Evolutionary conservation across 768 basidiomycete genomes (phyloP).

Genomic region (Suillus cothurnatus): DNA sequence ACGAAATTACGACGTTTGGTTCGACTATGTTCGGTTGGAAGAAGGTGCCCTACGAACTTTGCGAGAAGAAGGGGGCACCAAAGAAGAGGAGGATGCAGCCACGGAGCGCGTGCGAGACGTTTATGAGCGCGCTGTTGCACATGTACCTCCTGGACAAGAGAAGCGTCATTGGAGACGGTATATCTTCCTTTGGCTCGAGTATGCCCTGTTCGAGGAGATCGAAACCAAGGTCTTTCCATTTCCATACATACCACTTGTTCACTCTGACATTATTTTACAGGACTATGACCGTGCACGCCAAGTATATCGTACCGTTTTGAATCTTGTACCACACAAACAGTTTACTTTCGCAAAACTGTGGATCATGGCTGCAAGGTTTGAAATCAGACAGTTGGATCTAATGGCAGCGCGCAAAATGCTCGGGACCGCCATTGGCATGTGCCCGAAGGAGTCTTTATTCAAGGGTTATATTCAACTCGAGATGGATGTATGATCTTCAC

Average conservation of each 20-base stretch:
- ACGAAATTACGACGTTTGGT: conserved; percentile 97
- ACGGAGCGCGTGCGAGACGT: conserved; percentile 81
- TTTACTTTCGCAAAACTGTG: conserved; percentile 99
- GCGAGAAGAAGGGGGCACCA: conserved; percentile 70
- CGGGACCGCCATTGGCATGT: conserved; percentile 92
- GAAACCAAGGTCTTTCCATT: conserved; percentile 74
- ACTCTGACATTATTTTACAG: conserved; percentile 37
- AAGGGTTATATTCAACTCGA: conserved; percentile 95
- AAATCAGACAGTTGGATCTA: conserved; percentile 81
- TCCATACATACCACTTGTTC: not conserved
- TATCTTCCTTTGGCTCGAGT: conserved; percentile 92
- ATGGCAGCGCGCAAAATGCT: conserved; percentile 85
- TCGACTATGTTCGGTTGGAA: conserved; percentile 92
- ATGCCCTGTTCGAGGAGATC: conserved; percentile 96
- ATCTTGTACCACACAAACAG: conserved; percentile 91
- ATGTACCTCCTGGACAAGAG: conserved; percentile 92
- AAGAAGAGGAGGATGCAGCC: conserved; percentile 68
- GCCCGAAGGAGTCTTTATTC: conserved; percentile 93
- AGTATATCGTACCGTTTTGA: conserved; percentile 88
- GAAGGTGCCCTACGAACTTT: conserved; percentile 83
- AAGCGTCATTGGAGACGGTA: conserved; percentile 92
- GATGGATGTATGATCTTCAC: conserved; percentile 63
- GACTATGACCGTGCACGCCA: conserved; percentile 86
- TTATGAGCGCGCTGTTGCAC: conserved; percentile 93
- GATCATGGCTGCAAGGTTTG: conserved; percentile 91